Conservation (phyloP, 176 grass and related monocot genomes). For the Paspalum vaginatum region DNA sequence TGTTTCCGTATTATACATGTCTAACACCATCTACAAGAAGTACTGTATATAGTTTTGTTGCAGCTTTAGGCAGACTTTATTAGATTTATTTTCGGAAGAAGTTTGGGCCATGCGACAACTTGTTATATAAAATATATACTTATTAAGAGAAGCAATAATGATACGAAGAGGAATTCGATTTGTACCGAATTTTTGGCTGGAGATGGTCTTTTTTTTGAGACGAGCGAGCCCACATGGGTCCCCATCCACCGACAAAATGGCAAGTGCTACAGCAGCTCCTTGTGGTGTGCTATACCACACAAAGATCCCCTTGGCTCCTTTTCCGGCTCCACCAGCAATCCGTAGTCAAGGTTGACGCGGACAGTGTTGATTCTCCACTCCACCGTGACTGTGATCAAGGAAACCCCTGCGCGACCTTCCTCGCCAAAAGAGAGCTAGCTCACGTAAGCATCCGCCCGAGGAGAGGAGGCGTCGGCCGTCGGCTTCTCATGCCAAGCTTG, state of each 20-base stretch:
- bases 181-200: not conserved
- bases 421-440: not conserved
- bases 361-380: conserved; percentile 29
- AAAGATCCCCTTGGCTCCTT: conserved; percentile 5
- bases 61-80: no score
- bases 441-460: no score
- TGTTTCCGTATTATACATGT: no score
- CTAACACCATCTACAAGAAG: no score
- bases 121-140: no score
- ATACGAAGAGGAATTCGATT: not conserved
- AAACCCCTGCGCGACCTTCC: conserved; percentile 3
- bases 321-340: not conserved
- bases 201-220: not conserved
- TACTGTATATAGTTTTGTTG: no score
- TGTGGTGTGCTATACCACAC: not conserved
- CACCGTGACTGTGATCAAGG: not conserved
- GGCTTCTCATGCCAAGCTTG: not conserved
- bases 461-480: not conserved
- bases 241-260: conserved; percentile 21
- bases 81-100: no score
- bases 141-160: no score
- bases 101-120: no score
- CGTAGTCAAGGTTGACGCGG: conserved; percentile 25
- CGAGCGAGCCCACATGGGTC: not conserved
- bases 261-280: not conserved